A percentile compares a stretch with the other conserved stretches of the same genome.
Conservation (phyloP, 2,329 filamentous ascomycete species). For the Fusarium decemcellulare region DNA sequence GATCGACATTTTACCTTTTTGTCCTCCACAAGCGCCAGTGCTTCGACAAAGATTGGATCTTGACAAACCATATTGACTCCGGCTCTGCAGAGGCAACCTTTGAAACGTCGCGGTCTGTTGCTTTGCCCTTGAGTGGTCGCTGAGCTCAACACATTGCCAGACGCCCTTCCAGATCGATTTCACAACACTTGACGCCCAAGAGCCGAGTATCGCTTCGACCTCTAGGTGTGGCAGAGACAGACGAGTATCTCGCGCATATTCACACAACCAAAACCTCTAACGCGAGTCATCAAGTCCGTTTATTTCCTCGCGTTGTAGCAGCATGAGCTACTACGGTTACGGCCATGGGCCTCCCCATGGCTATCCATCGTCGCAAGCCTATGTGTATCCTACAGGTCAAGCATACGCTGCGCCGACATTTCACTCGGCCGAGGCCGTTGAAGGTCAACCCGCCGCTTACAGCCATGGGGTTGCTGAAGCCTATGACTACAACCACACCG, state of each 20-base stretch:
- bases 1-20: slow-evolving; percentile 5
- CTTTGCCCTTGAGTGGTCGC: not conserved
- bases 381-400: slow-evolving; percentile 33
- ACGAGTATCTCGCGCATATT: not conserved
- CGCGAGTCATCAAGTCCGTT: too few species aligned
- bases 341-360: slow-evolving; percentile 43
- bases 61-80: not conserved
- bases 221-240: not conserved
- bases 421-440: slow-evolving; percentile 16
- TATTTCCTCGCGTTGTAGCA: slow-evolving; percentile 6
- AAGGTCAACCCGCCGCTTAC: slow-evolving; percentile 16
- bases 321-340: slow-evolving; percentile 50
- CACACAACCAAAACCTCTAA: not conserved
- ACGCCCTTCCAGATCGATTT: not conserved
- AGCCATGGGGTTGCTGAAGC: slow-evolving; percentile 28
- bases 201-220: not conserved
- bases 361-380: slow-evolving; percentile 41
- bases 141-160: not conserved
- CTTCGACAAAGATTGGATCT: not conserved
- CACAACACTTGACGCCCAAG: not conserved
- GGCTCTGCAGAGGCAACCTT: not conserved
- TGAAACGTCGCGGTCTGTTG: too few species aligned
- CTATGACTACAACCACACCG: slow-evolving; percentile 46
- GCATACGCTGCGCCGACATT: slow-evolving; percentile 25
- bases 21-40: not conserved